phyloP scores from a whole-genome alignment of 2,329 filamentous ascomycete species.

The Ceratocystis variospora region DNA sequence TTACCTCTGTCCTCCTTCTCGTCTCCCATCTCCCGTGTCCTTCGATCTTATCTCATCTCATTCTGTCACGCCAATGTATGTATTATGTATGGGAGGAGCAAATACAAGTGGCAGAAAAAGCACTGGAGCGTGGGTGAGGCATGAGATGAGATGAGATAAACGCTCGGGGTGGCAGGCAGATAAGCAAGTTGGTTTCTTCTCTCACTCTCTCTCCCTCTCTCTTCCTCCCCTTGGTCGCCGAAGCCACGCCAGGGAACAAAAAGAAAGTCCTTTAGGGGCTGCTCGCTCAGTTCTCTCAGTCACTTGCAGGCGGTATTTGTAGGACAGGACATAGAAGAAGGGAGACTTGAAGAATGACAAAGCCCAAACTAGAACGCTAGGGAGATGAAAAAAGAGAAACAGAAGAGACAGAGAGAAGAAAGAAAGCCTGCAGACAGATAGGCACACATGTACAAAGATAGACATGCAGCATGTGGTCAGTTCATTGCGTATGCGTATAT shows the following conservation, averaged over 20 bases:
- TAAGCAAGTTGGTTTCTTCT: background rate
- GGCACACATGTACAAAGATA: background rate
- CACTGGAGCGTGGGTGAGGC: background rate
- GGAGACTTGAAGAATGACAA: conserved; percentile 5
- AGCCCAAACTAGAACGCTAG: background rate
- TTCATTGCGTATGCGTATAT: conserved; percentile 1
- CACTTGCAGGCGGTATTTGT: background rate
- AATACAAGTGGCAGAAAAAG: background rate
- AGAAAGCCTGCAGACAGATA: background rate
- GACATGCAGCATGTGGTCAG: conserved; percentile 1
- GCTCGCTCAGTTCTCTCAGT: background rate
- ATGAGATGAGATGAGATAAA: background rate
- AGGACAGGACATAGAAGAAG: background rate
- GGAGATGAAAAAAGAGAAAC: background rate
- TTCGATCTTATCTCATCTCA: background rate
- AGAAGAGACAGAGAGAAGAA: background rate
- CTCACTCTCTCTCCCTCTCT: background rate
- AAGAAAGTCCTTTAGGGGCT: background rate
- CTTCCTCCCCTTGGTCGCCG: background rate
- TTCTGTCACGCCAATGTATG: background rate
- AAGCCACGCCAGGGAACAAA: background rate
- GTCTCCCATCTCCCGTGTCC: background rate
- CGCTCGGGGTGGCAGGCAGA: too few relatives aligned
- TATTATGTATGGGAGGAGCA: background rate
- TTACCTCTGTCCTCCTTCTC: background rate